phyloP scores from a whole-genome alignment of 495 filamentous ascomycete genomes.

The Neurospora tetrasperma region DNA sequence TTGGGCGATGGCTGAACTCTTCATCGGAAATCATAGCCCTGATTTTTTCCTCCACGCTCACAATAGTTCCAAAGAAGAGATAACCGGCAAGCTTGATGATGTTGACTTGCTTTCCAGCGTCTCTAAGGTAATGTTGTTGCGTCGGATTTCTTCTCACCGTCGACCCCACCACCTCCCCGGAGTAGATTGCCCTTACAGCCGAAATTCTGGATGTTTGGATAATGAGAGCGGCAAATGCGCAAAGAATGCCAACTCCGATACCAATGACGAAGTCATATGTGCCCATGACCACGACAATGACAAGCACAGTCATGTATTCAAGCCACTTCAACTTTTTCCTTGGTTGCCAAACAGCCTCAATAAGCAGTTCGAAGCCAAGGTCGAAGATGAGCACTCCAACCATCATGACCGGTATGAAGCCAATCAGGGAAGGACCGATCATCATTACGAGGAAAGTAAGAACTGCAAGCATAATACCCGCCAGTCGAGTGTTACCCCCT shows the following conservation, averaged over 20 bases:
- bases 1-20: slow-evolving; percentile 62
- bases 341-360: slow-evolving; percentile 80
- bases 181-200: slow-evolving; percentile 76
- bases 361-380: slow-evolving; percentile 79
- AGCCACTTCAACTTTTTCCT: slow-evolving; percentile 74
- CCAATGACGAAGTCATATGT: slow-evolving; percentile 91
- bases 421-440: slow-evolving; percentile 77
- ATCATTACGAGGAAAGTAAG: slow-evolving; percentile 73
- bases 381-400: slow-evolving; percentile 91
- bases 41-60: slow-evolving; percentile 82
- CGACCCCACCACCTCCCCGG: slow-evolving; percentile 76
- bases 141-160: slow-evolving; percentile 84
- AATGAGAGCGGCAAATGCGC: slow-evolving; percentile 84
- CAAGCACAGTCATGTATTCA: slow-evolving; percentile 85
- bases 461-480: slow-evolving; percentile 74
- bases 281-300: slow-evolving; percentile 94
- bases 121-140: slow-evolving; percentile 73
- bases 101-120: slow-evolving; percentile 78
- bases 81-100: slow-evolving; percentile 87
- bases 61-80: slow-evolving; percentile 94
- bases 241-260: slow-evolving; percentile 80
- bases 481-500: slow-evolving; percentile 76
- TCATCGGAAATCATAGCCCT: slow-evolving; percentile 72
- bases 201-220: slow-evolving; percentile 84
- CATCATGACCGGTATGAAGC: slow-evolving; percentile 92